phyloP scores from a whole-genome alignment of 31 red algal genomes.

The Asparagopsis taxiformis region DNA sequence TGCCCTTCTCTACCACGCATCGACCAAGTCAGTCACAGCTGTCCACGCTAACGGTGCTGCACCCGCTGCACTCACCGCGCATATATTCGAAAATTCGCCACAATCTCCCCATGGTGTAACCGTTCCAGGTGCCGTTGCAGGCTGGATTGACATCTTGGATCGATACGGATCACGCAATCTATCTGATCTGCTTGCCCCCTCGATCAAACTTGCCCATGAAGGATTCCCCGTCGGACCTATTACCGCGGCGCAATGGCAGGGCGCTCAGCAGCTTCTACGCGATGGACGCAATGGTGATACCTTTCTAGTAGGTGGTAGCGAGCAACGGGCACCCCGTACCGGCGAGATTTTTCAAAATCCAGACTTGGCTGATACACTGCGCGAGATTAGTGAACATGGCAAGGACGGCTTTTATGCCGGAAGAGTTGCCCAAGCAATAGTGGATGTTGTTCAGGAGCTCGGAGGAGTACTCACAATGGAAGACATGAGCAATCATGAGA shows the following conservation, averaged over 20 bases:
- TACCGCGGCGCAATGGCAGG: conserved; percentile 62
- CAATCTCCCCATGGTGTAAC: conserved; percentile 67
- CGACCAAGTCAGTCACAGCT: conserved; percentile 35
- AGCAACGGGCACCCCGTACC: conserved; percentile 42
- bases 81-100: conserved; percentile 1
- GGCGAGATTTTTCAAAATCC: conserved; percentile 75
- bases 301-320: neutral
- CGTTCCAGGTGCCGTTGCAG: conserved; percentile 79
- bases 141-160: conserved; percentile 65
- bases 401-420: conserved; percentile 75
- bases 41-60: conserved; percentile 69
- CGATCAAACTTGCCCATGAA: conserved; percentile 56
- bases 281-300: conserved; percentile 11
- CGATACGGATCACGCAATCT: conserved; percentile 37
- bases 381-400: conserved; percentile 39
- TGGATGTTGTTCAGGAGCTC: conserved; percentile 10
- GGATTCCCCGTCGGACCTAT: conserved; percentile 52
- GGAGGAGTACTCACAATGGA: conserved; percentile 63
- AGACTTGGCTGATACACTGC: conserved; percentile 40
- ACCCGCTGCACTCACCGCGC: conserved; percentile 28
- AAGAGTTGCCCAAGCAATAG: conserved; percentile 60
- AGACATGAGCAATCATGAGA: conserved; percentile 63
- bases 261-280: conserved; percentile 19
- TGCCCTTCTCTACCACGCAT: conserved; percentile 55
- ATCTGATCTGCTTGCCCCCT: conserved; percentile 43